phyloP scores from a whole-genome alignment of 768 basidiomycete genomes.

The Boletellus ananas region DNA sequence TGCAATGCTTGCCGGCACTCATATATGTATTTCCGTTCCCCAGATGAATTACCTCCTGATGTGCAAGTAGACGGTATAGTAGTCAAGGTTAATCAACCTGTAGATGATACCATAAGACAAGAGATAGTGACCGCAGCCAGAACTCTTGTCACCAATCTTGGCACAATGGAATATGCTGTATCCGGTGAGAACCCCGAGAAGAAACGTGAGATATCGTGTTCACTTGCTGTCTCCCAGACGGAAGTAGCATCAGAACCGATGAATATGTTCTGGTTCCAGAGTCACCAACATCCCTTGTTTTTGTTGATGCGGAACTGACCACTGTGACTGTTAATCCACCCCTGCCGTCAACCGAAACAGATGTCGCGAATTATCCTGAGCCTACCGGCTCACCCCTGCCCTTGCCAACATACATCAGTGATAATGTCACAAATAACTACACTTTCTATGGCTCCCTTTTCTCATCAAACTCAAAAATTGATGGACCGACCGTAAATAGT shows the following conservation, averaged over 20 bases:
- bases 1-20: too few species aligned
- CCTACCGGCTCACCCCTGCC: too few species aligned
- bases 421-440: not conserved
- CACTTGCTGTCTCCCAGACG: not conserved
- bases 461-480: not conserved
- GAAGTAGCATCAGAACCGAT: not conserved
- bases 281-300: not conserved
- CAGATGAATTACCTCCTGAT: not conserved
- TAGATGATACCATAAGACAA: slow-evolving; percentile 3
- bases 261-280: not conserved
- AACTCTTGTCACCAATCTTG: not conserved
- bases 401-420: too few species aligned
- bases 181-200: too few species aligned
- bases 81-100: slow-evolving; percentile 4
- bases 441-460: not conserved
- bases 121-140: slow-evolving; percentile 1
- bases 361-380: too few species aligned
- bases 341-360: too few species aligned
- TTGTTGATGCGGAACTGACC: too few species aligned
- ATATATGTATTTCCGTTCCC: too few species aligned
- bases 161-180: too few species aligned
- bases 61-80: not conserved
- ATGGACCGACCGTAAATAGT: not conserved
- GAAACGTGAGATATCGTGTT: too few species aligned
- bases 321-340: too few species aligned